phyloP scores from a whole-genome alignment of 371 early-diverging fungal genomes.

The Batkoa obscura region DNA sequence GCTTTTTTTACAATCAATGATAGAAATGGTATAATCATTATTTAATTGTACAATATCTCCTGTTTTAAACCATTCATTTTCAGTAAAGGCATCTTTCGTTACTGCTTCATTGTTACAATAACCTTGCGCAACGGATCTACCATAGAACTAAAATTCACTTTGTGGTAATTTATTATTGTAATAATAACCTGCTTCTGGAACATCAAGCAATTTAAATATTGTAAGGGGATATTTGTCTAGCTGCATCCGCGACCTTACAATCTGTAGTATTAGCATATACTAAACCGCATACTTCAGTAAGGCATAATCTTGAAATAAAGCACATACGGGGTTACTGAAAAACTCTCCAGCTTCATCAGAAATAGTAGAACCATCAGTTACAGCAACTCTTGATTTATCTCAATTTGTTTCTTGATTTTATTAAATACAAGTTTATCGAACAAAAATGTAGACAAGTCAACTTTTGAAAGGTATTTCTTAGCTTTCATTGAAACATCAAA shows the following conservation, averaged over 20 bases:
- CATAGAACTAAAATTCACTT: constrained; percentile 83
- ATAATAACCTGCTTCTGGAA: constrained; percentile 56
- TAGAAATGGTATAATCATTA: constrained; percentile 39
- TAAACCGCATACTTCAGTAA: constrained; percentile 43
- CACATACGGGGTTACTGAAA: constrained; percentile 61
- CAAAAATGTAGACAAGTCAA: constrained; percentile 39
- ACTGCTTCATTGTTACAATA: constrained; percentile 60
- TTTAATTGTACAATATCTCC: constrained; percentile 84
- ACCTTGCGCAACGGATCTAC: constrained; percentile 47
- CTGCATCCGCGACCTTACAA: constrained; percentile 28
- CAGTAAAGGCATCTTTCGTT: constrained; percentile 55
- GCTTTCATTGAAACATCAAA: constrained; percentile 54
- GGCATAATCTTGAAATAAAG: constrained; percentile 83
- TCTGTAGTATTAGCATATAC: constrained; percentile 39
- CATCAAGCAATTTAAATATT: constrained; percentile 72
- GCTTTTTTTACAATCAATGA: constrained; percentile 79
- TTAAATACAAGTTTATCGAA: constrained; percentile 74
- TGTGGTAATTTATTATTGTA: constrained; percentile 50
- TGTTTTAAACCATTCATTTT: constrained; percentile 83
- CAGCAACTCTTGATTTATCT: constrained; percentile 66
- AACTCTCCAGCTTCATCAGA: constrained; percentile 69
- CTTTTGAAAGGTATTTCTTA: constrained; percentile 35
- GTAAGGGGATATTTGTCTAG: constrained; percentile 68
- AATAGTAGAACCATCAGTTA: constrained; percentile 92
- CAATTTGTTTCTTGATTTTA: constrained; percentile 74